phyloP scores from a whole-genome alignment of 2,329 filamentous ascomycete genomes.

The Didymella glomerata region DNA sequence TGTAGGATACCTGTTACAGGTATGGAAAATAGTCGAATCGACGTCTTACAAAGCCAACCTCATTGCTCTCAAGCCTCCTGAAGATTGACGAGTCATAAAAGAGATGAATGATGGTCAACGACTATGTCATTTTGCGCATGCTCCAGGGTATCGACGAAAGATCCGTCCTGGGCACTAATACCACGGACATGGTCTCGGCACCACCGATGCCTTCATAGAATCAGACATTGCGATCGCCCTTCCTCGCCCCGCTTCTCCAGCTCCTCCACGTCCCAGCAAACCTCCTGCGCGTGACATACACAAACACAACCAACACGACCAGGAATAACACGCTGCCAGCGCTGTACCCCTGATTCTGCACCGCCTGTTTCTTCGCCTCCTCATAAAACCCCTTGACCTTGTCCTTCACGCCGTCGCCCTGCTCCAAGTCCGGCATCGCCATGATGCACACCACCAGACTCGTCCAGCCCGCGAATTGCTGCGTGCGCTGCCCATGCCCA shows the following conservation, averaged over 20 bases:
- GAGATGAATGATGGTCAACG: too few species aligned
- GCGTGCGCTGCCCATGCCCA: constrained; percentile 85
- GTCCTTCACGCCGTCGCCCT: constrained; percentile 27
- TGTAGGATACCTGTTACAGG: constrained; percentile 10
- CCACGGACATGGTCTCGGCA: not conserved
- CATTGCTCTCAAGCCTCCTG: too few species aligned
- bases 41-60: not conserved
- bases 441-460: constrained; percentile 94
- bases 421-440: constrained; percentile 78
- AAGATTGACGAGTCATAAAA: too few species aligned
- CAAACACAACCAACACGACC: constrained; percentile 28
- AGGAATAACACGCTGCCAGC: constrained; percentile 27
- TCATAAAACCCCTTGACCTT: constrained; percentile 32
- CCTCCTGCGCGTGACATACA: constrained; percentile 35
- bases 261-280: constrained; percentile 39
- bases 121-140: not conserved
- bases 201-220: not conserved
- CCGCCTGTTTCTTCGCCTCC: constrained; percentile 35
- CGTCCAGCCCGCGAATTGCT: constrained; percentile 97
- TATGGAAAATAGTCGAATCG: constrained; percentile 13
- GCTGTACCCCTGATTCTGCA: constrained; percentile 26
- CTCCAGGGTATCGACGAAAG: not conserved
- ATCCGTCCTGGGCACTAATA: not conserved
- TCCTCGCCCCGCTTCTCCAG: constrained; percentile 24
- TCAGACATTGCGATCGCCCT: constrained; percentile 16